These are phyloP conservation scores for Cercospora sp. DNA, from an alignment of 2,329 filamentous ascomycete genomes.

Conservation along the genomic window DNA sequence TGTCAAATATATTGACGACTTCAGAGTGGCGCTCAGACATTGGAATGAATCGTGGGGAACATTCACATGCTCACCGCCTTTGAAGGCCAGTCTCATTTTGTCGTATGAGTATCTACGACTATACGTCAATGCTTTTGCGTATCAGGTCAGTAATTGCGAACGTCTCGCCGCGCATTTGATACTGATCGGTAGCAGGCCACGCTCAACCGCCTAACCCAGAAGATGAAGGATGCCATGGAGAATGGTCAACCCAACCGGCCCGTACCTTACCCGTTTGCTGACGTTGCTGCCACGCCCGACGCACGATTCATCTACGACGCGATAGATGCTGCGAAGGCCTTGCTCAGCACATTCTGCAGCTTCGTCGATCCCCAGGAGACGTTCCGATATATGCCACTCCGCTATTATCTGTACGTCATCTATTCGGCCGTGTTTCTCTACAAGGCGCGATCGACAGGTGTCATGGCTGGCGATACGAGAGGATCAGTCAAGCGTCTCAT, in stretches of 20 bases:
- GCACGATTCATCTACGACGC: slow-evolving; percentile 67
- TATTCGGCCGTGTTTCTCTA: slow-evolving; percentile 67
- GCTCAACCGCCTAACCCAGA: slow-evolving; percentile 34
- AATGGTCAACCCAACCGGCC: slow-evolving; percentile 27
- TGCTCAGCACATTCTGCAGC: slow-evolving; percentile 61
- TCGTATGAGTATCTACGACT: slow-evolving; percentile 66
- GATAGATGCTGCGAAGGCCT: slow-evolving; percentile 63
- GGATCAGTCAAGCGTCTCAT: slow-evolving; percentile 60
- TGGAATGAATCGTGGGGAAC: slow-evolving; percentile 38
- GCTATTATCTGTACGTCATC: slow-evolving; percentile 63
- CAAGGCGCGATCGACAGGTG: slow-evolving; percentile 62
- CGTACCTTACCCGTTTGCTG: slow-evolving; percentile 33
- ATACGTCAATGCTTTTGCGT: slow-evolving; percentile 68
- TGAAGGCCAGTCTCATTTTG: slow-evolving; percentile 61
- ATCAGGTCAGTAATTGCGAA: slow-evolving; percentile 46
- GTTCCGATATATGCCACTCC: slow-evolving; percentile 63
- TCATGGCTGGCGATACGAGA: slow-evolving; percentile 57
- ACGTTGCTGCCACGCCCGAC: slow-evolving; percentile 60
- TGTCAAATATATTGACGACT: slow-evolving; percentile 41
- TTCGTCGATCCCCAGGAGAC: slow-evolving; percentile 60
- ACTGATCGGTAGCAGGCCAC: slow-evolving; percentile 26
- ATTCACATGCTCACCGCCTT: slow-evolving; percentile 49
- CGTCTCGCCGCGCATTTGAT: background rate
- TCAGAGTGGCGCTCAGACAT: slow-evolving; percentile 35
- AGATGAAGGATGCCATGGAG: slow-evolving; percentile 31